Evolutionary conservation across 306 rosid genomes (phyloP).

Genomic region (Prunus salicina): DNA sequence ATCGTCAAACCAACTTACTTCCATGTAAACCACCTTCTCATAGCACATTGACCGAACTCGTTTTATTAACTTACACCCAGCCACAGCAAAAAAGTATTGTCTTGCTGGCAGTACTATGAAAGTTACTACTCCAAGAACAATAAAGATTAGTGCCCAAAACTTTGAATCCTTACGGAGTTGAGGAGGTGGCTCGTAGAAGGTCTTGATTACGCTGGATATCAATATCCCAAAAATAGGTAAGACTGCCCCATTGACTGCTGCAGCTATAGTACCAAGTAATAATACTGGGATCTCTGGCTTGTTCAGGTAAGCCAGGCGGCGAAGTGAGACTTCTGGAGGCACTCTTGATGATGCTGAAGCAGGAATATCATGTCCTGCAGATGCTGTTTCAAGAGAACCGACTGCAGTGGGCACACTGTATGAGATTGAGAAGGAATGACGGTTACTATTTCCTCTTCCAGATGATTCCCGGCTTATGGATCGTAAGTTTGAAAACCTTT

Average conservation of each 20-base stretch:
- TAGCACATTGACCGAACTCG: conserved; percentile 65
- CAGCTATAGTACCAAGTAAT: conserved; percentile 57
- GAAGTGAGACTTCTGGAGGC: conserved; percentile 42
- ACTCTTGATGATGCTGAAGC: conserved; percentile 19
- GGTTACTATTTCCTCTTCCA: conserved; percentile 44
- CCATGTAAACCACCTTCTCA: conserved; percentile 70
- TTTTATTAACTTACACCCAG: conserved; percentile 60
- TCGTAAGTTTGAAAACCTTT: conserved; percentile 24
- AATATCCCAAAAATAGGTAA: conserved; percentile 52
- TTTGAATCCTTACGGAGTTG: conserved; percentile 53
- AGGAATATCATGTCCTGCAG: conserved; percentile 23
- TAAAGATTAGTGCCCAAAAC: conserved; percentile 59
- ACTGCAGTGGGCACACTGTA: conserved; percentile 32
- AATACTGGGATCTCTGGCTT: conserved; percentile 69
- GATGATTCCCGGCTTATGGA: conserved; percentile 61
- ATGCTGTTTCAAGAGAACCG: conserved; percentile 28
- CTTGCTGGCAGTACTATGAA: too few species aligned
- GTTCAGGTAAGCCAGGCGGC: conserved; percentile 64
- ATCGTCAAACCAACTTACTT: conserved; percentile 72
- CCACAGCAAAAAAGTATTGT: conserved; percentile 59
- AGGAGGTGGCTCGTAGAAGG: conserved; percentile 60
- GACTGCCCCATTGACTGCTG: conserved; percentile 47
- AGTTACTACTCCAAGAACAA: conserved; percentile 38
- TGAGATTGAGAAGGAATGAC: conserved; percentile 43
- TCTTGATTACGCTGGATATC: conserved; percentile 42